Evolutionary conservation across 2,329 filamentous ascomycete species (phyloP).

Genomic region (Cladosporium sp.): DNA sequence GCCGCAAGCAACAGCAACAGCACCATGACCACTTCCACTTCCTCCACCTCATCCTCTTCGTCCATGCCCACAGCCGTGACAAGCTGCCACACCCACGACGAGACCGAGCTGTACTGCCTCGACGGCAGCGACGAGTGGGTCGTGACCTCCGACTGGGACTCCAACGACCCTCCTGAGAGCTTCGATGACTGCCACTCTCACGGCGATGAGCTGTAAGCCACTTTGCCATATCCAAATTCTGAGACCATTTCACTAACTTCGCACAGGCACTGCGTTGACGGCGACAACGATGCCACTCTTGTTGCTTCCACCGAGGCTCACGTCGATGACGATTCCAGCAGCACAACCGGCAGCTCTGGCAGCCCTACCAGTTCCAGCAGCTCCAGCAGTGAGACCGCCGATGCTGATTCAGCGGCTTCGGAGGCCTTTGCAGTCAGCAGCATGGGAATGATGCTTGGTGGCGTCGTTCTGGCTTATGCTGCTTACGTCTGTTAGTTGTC

Average conservation of each 20-base stretch:
- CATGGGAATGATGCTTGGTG: neutral
- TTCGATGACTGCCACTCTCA: conserved; percentile 1
- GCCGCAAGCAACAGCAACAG: neutral
- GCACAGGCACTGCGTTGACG: conserved; percentile 7
- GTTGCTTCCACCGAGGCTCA: conserved; percentile 1
- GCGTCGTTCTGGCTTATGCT: neutral
- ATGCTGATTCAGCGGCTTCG: neutral
- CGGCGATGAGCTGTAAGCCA: conserved; percentile 5
- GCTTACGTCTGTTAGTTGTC: neutral
- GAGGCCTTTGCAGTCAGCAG: neutral
- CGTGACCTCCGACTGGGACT: conserved; percentile 3
- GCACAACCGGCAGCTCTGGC: neutral
- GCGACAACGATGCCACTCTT: conserved; percentile 7
- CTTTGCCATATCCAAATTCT: neutral
- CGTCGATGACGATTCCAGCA: neutral
- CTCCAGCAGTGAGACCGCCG: neutral
- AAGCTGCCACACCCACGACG: conserved; percentile 8
- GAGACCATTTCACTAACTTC: neutral
- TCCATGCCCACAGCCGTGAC: conserved; percentile 1
- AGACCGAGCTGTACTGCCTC: conserved; percentile 3
- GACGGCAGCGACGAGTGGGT: conserved; percentile 7
- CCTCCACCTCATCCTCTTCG: neutral
- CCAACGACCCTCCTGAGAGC: neutral
- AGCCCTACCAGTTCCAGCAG: neutral
- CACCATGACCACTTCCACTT: neutral